Evolutionary conservation across 495 filamentous ascomycete species (phyloP).

Genomic region (Penicillium taxi): DNA sequence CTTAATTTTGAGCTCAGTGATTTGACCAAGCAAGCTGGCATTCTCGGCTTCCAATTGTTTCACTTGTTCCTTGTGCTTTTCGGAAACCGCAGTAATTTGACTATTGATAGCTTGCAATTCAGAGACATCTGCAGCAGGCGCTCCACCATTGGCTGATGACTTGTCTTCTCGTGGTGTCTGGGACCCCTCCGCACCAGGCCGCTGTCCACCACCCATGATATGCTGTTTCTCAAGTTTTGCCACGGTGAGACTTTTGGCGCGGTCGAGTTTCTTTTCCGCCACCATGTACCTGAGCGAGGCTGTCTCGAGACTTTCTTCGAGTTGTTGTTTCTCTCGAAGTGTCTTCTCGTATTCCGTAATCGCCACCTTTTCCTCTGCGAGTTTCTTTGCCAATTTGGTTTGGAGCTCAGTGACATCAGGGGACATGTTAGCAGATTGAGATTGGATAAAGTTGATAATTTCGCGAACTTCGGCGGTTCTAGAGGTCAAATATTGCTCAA

Average conservation of each 20-base stretch:
- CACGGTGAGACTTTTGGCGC: slow-evolving; percentile 78
- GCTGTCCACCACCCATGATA: slow-evolving; percentile 53
- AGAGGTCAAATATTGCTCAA: slow-evolving; percentile 65
- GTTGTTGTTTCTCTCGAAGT: slow-evolving; percentile 68
- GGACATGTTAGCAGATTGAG: slow-evolving; percentile 32
- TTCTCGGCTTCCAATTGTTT: slow-evolving; percentile 72
- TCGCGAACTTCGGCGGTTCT: slow-evolving; percentile 55
- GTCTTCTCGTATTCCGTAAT: slow-evolving; percentile 68
- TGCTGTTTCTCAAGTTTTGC: slow-evolving; percentile 88
- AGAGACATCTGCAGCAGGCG: slow-evolving; percentile 39
- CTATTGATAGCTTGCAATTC: slow-evolving; percentile 63
- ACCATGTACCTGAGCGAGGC: slow-evolving; percentile 88
- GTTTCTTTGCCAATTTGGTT: slow-evolving; percentile 57
- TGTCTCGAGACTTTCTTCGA: slow-evolving; percentile 72
- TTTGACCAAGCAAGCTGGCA: slow-evolving; percentile 64
- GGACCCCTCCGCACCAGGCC: slow-evolving; percentile 41
- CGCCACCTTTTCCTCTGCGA: slow-evolving; percentile 75
- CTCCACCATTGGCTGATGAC: slow-evolving; percentile 49
- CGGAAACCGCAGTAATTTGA: slow-evolving; percentile 62
- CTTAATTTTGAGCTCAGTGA: slow-evolving; percentile 61
- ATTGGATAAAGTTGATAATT: slow-evolving; percentile 50
- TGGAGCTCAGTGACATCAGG: slow-evolving; percentile 67
- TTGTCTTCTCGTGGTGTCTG: slow-evolving; percentile 49
- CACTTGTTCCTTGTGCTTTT: slow-evolving; percentile 81
- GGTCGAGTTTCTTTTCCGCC: slow-evolving; percentile 87